Evolutionary conservation across 2,329 filamentous ascomycete species (phyloP).

Genomic region (Cadophora sp.): DNA sequence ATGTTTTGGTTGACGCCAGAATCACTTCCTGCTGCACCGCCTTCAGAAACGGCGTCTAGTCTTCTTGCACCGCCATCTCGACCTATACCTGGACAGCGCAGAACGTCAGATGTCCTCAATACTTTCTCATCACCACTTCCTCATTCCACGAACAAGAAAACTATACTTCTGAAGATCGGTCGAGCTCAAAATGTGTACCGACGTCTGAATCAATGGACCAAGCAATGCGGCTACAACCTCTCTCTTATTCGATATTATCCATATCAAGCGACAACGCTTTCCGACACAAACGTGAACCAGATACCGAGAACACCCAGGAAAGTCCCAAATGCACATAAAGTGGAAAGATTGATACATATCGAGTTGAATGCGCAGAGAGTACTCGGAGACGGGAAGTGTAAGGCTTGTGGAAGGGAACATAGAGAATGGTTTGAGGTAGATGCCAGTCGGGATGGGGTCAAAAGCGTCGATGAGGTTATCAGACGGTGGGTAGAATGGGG

Average conservation of each 20-base stretch:
- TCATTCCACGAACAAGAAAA: constrained; percentile 53
- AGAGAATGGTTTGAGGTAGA: constrained; percentile 95
- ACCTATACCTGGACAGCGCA: constrained; percentile 45
- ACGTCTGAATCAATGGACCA: constrained; percentile 89
- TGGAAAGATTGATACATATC: constrained; percentile 89
- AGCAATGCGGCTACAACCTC: constrained; percentile 89
- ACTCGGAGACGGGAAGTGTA: constrained; percentile 66
- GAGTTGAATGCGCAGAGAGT: constrained; percentile 72
- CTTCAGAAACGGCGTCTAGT: constrained; percentile 64
- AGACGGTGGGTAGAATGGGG: constrained; percentile 84
- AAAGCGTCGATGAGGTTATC: constrained; percentile 74
- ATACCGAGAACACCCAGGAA: constrained; percentile 61
- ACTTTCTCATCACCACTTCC: constrained; percentile 51
- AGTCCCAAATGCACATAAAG: constrained; percentile 84
- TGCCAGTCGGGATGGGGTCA: constrained; percentile 73
- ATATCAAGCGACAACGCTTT: constrained; percentile 57
- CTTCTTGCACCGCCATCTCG: constrained; percentile 60
- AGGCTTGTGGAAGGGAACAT: constrained; percentile 82
- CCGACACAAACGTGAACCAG: constrained; percentile 28
- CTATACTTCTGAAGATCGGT: constrained; percentile 72
- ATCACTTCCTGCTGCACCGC: constrained; percentile 58
- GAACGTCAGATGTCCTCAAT: constrained; percentile 62
- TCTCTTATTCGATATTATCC: constrained; percentile 93
- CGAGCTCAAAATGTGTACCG: constrained; percentile 84
- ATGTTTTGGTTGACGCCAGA: constrained; percentile 94